Base-by-base conservation (phyloP, 139 green algal species). In the Tetradesmus obliquus region DNA sequence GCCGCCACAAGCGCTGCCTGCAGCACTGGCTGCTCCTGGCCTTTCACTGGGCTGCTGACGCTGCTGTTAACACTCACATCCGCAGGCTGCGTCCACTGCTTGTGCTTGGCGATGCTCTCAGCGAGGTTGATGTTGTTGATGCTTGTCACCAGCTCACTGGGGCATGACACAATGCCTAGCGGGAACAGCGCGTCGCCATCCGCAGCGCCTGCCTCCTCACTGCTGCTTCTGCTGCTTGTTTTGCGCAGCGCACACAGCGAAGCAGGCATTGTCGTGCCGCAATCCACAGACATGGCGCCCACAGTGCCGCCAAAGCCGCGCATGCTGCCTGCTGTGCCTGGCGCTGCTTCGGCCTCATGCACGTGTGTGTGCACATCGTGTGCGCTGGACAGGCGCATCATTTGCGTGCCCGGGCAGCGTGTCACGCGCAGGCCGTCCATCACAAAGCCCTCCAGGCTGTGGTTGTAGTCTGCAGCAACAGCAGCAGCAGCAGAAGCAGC, bases 111-210 rank as follows among this genome's bases (percentile, higher is more conserved):
- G 20, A 89, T 89, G 62, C 24, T 32, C 66, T 89, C 86, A 24
- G 53, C 66, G 5, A 90, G 71, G 71, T 90, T 90, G 53, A 83
- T 83, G 86, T 54, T 90, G 86, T 90, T 90, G 86, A 90, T 83
- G 86, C 54, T 84, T 6, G 71, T 84, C 85, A 89, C 51, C 85
- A 89, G 32, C 86, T 90, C 86, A 72, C 86, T 90, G 71, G 86
- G 71, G 20, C 9, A 55, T 71, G 80, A 85, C 17, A 22, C 51
- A 55, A 66, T 66, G 57, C 57, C 57, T 5, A 85, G 13, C 9
- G 80, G 51, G 15, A 85, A 85, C 2, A 13, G 19, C 15, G 15
- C 22, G 51, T 58, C 80, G 12, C 80, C 4, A 12, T 10, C 20
- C 5, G 12, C 60, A 82, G 6, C 4, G 55, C 55, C 55, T 55